phyloP scores from a whole-genome alignment of 176 grass and related monocot genomes.

The Carex pumila region DNA sequence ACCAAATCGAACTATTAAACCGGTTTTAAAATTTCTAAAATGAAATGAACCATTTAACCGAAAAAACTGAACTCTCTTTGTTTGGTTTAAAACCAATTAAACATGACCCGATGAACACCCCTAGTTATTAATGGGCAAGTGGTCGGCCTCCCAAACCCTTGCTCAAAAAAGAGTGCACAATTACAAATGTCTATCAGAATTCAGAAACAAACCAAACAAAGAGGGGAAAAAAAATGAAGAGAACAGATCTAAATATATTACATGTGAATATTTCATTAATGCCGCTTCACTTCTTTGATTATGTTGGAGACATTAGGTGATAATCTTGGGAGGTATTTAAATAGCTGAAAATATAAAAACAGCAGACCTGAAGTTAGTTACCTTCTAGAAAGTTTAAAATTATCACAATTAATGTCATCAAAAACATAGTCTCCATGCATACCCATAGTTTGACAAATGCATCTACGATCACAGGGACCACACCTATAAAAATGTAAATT shows the following conservation, averaged over 20 bases:
- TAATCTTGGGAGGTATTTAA: constrained; percentile 90
- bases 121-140: no score
- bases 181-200: neutral
- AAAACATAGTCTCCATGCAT: constrained; percentile 3
- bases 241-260: neutral
- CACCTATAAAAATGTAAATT: constrained; percentile 76
- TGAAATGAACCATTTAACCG: no score
- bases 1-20: no score
- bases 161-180: no score
- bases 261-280: constrained; percentile 37
- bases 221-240: neutral
- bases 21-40: no score
- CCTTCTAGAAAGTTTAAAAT: neutral
- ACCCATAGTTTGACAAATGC: constrained; percentile 91
- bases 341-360: constrained; percentile 46
- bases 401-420: neutral
- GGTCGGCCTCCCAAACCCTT: no score
- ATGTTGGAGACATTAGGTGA: constrained; percentile 76
- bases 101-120: no score
- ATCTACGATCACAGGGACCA: constrained; percentile 72
- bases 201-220: neutral
- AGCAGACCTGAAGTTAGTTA: neutral
- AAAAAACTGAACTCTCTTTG: no score
- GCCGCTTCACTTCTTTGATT: constrained; percentile 61
- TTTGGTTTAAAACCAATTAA: no score